Base-by-base conservation (phyloP, 1,284 basidiomycete species). In the Apiotrichum siamense region DNA sequence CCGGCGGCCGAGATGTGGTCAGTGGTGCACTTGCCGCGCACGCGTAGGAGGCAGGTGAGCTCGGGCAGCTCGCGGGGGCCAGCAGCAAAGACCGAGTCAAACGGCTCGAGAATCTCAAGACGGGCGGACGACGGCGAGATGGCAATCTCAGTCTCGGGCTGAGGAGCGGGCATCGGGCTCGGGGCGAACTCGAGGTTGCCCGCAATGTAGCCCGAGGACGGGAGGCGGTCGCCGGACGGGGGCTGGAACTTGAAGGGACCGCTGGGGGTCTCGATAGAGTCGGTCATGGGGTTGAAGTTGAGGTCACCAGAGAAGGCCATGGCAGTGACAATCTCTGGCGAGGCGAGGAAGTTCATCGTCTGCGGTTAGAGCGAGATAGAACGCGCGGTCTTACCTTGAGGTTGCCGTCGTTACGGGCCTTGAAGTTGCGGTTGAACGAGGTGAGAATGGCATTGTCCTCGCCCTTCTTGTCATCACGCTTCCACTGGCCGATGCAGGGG, bases 401-500 rank as follows among this genome's bases (percentile, higher is more conserved):
- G 75, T 98, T 98, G 36, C 94, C 96, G 69, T 99, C 96, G 73
- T 98, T 98, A 60, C 96, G 83, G 3, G 89, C 92, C 74, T 90
- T 92, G 80, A 99, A 98, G 77, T 98, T 89, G 33, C 82, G 83
- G 77, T 99, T 99, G 79, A 97, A 98, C 38, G 91, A 96, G 4
- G 96, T 97, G 46, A 98, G 75, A 63, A 98, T 98, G 24, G 92
- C 88, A 69, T 98, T 98, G 69, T 97, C 88, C 75, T 97, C 87
- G 49, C 82, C 86, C 69, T 89, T 83, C 65, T 86, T 84, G 59
- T 93, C 92, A 49, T 86, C 84, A 38, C 96, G 83, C 73, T 97
- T 92, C 96, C 96, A 99, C 76, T 97, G 96, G 35, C 96, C 96
- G 63, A 98, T 98, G 72, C 96, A 97, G 69, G 93, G 94, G 59